Conservation (phyloP, 2,329 filamentous ascomycete species). For the Sporothrix globosa region DNA sequence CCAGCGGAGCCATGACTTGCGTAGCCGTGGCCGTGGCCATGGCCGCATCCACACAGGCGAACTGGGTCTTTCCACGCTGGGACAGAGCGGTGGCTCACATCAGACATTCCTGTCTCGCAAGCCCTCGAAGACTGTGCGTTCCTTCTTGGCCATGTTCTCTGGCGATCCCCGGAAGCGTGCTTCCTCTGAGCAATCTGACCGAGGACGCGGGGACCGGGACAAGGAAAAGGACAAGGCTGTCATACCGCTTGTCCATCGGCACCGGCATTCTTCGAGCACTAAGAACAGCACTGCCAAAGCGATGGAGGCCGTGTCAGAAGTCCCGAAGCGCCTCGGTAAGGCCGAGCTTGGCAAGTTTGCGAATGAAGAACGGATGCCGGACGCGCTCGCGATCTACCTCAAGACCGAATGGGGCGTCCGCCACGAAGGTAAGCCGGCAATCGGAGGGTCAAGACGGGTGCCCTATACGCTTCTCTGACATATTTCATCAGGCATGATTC, state of each 20-base stretch:
- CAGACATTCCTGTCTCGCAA: constrained; percentile 19
- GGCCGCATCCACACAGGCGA: not conserved
- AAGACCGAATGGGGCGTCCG: constrained; percentile 60
- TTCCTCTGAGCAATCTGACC: not conserved
- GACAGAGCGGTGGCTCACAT: not conserved
- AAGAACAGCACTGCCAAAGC: constrained; percentile 11
- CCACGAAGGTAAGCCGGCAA: constrained; percentile 51
- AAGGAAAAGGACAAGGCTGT: constrained; percentile 13
- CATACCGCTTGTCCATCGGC: not conserved
- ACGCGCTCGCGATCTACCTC: constrained; percentile 66
- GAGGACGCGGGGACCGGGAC: not conserved
- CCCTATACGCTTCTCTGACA: not conserved
- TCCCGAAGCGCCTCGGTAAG: constrained; percentile 47
- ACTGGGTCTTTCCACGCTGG: constrained; percentile 5
- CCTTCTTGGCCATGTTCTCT: constrained; percentile 8
- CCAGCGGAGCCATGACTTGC: not conserved
- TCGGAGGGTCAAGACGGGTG: constrained; percentile 39
- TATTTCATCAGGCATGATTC: constrained; percentile 56
- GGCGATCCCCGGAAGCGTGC: not conserved
- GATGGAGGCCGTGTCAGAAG: not conserved
- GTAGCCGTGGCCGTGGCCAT: not conserved
- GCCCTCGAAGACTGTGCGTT: constrained; percentile 11
- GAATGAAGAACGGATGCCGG: constrained; percentile 74
- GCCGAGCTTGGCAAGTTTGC: constrained; percentile 72
- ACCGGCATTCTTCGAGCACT: not conserved